Percentiles rank a stretch among this genome's conserved stretches.
phyloP scores from a whole-genome alignment of 2,329 filamentous ascomycete species.

The Diaporthe vexans region DNA sequence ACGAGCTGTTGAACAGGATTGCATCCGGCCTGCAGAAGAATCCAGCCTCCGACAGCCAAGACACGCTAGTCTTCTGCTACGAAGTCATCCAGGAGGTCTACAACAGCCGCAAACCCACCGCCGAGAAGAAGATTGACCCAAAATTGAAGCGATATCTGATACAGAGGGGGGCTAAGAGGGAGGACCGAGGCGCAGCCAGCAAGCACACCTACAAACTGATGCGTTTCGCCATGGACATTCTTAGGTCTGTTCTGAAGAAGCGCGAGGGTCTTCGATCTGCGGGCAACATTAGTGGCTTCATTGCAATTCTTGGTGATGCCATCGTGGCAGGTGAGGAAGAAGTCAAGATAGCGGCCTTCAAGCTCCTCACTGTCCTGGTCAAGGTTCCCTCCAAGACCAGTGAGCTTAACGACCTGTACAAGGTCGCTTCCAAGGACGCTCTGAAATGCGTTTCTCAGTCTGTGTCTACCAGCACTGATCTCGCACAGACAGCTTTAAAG shows the following conservation, averaged over 20 bases:
- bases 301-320: slow-evolving; percentile 90
- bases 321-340: slow-evolving; percentile 90
- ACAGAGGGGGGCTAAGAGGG: slow-evolving; percentile 83
- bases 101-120: slow-evolving; percentile 68
- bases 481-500: slow-evolving; percentile 90
- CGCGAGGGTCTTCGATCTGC: slow-evolving; percentile 85
- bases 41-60: slow-evolving; percentile 80
- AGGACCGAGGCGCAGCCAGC: slow-evolving; percentile 78
- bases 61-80: slow-evolving; percentile 94
- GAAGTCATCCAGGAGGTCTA: slow-evolving; percentile 93
- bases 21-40: slow-evolving; percentile 88
- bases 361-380: slow-evolving; percentile 86
- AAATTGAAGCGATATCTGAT: slow-evolving; percentile 82
- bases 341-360: slow-evolving; percentile 88
- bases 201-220: slow-evolving; percentile 90
- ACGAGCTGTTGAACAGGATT: slow-evolving; percentile 87
- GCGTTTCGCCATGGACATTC: slow-evolving; percentile 88
- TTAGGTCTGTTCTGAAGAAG: slow-evolving; percentile 89
- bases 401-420: slow-evolving; percentile 73
- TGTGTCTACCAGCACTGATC: slow-evolving; percentile 83
- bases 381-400: slow-evolving; percentile 85
- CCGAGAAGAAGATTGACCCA: slow-evolving; percentile 70
- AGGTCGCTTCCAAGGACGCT: slow-evolving; percentile 88
- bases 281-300: slow-evolving; percentile 84
- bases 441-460: slow-evolving; percentile 84